Evolutionary conservation across 2,329 filamentous ascomycete genomes (phyloP), one percentile per base, ranked within the genome.

Genomic region (Mycosphaerella sp.): DNA sequence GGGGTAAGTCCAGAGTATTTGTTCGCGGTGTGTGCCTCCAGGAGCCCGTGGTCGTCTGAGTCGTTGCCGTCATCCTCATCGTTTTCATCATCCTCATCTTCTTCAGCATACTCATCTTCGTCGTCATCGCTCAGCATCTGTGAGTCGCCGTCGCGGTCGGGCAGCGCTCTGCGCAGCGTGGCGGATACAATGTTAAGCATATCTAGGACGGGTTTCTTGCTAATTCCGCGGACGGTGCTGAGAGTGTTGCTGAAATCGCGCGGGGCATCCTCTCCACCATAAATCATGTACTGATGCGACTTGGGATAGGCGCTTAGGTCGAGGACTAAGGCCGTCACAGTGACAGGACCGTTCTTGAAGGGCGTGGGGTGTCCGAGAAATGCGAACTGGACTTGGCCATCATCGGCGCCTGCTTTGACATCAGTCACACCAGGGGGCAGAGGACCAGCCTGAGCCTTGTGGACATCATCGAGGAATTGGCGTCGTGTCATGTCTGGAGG

Each of bases 311-410:
- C 76, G 10, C 74, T 74, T 3, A 84, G 70, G 55, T 86, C 82
- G 70, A 63, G 34, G 13, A 64, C 50, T 41, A 65, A 52, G 14
- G 68, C 72, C n/a, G 71, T 73, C 42, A 74, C 63, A 25, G 62
- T 60, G 49, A 70, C 58, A 5, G 64, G 50, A 16, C 59, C 66
- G 4, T 17, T 62, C 49, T 30, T 51, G 35, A 41, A 49, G 42
- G 48, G 54, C 13, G 27, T 35, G 16, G 27, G 36, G 14, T 16
- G 25, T 32, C 45, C 45, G 8, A 32, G n/a, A 59, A 77, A 86
- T 4, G 68, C 73, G 65, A 91, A 85, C 12, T 76, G 76, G 50
- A 94, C 74, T 50, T 86, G 81, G 44, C 86, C 87, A 66, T 91
- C 85, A 28, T 86, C 84, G 4, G 83, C 80, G 13, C 85, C 85